These are phyloP conservation scores for Apiospora pterosperma DNA, from an alignment of 2,329 filamentous ascomycete species.

Conservation along the genomic window DNA sequence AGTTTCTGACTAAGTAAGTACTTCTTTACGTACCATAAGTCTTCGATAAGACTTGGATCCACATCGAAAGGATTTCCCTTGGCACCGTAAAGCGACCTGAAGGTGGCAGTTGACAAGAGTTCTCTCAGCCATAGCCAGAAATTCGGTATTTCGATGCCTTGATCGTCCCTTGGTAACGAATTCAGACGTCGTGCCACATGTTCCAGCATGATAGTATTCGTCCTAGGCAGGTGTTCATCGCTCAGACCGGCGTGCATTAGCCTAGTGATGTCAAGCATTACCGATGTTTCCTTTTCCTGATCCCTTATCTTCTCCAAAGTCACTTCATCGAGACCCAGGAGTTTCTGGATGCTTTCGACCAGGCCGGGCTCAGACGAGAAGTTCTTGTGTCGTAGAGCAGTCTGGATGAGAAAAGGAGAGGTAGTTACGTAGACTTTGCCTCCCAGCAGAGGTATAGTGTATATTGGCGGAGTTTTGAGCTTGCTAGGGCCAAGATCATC, in stretches of 20 bases:
- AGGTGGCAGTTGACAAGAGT: conserved; percentile 34
- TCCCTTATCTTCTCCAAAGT: conserved; percentile 20
- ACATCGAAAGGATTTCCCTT: conserved; percentile 37
- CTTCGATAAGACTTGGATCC: conserved; percentile 30
- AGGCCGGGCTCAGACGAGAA: conserved; percentile 41
- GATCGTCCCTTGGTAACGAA: conserved; percentile 9
- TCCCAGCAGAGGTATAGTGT: conserved; percentile 41
- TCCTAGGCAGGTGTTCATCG: conserved; percentile 26
- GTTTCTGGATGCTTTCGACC: conserved; percentile 31
- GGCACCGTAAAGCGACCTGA: conserved; percentile 36
- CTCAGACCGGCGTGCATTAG: conserved; percentile 30
- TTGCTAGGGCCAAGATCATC: too few relatives aligned
- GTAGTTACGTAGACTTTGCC: conserved; percentile 42
- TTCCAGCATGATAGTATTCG: conserved; percentile 32
- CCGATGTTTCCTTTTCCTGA: not conserved
- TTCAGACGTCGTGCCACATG: conserved; percentile 29
- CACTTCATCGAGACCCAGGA: conserved; percentile 32
- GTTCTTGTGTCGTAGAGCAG: conserved; percentile 35
- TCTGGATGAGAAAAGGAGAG: conserved; percentile 33
- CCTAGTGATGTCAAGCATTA: conserved; percentile 26
- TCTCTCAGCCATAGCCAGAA: conserved; percentile 36
- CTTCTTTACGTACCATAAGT: conserved; percentile 30
- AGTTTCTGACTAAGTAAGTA: not conserved
- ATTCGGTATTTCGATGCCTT: conserved; percentile 27
- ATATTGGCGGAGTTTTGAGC: conserved; percentile 29